Base-by-base conservation (phyloP, 306 rosid genomes). In the Cicer arietinum region DNA sequence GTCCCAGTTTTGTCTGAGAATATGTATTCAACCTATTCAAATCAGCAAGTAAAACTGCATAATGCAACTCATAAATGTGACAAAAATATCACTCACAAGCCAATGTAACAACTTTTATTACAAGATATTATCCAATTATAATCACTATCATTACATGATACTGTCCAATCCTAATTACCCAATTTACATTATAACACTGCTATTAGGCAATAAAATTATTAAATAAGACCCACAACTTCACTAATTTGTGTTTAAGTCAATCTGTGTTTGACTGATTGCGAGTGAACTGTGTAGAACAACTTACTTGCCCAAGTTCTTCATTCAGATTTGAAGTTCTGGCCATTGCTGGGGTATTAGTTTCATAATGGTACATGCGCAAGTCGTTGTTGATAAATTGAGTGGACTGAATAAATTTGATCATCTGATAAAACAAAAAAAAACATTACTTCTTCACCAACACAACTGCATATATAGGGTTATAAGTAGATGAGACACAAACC, bases 1-100 rank as follows among this genome's bases (percentile, higher is more conserved):
- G 99, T 94, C 77, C 99, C 97, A 83, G 99, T 94, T 90, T 94
- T 94, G 84, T 94, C 97, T 73, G 99, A 90, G 87, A 94, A 94
- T 44, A 94, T 89, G 89, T 94, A 94, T 72, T 94, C 99, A 83
- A 94, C 97, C 99, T 94, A 84, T 80, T 14, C 40, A 76, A 81
- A 75, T 64, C 75, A 78, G 64, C 75, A 74, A 63, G 69, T 37
- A 51, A 43, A 65, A 76, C 41, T 69, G 76, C 40, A 75, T 67
- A 18, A 79, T 11, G 37, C 61, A 66, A 74, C 76, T 50, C 76
- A 74, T 30, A 57, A 54, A 50, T 59, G 66, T 59, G 58, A 48
- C 65, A 80, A 50, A 64, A 64, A 67, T 16, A 40, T 20, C 11
- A 41, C 30, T 58, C 61, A 67, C 53, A 50, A 42, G 51, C 14